Evolutionary conservation across 805 yeast species (phyloP).

Genomic region (Teunomyces atbi): DNA sequence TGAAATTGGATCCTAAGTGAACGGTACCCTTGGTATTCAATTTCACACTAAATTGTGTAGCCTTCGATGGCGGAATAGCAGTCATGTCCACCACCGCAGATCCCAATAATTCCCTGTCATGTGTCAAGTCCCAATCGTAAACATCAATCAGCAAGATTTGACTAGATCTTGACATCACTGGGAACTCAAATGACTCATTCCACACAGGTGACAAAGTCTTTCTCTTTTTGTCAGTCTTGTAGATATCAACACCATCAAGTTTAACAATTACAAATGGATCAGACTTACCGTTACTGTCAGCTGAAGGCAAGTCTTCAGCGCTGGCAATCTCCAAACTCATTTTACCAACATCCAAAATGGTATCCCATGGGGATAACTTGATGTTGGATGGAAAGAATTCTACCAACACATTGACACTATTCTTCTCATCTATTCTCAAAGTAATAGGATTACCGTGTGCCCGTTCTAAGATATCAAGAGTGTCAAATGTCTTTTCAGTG

Average conservation of each 20-base stretch:
- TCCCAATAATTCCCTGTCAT: slow-evolving; percentile 63
- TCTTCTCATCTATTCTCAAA: slow-evolving; percentile 42
- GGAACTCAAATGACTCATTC: slow-evolving; percentile 64
- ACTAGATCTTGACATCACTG: slow-evolving; percentile 63
- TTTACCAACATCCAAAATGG: slow-evolving; percentile 66
- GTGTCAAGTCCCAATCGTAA: slow-evolving; percentile 79
- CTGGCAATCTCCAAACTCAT: slow-evolving; percentile 55
- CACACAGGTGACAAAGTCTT: slow-evolving; percentile 72
- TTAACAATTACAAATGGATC: slow-evolving; percentile 64
- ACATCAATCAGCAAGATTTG: slow-evolving; percentile 48
- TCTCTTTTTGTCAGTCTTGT: slow-evolving; percentile 60
- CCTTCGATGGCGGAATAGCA: slow-evolving; percentile 43
- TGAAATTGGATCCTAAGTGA: slow-evolving; percentile 52
- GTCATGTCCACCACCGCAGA: slow-evolving; percentile 48
- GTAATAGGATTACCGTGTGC: slow-evolving; percentile 46
- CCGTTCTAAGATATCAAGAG: slow-evolving; percentile 52
- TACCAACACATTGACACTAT: slow-evolving; percentile 46
- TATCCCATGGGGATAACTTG: slow-evolving; percentile 55
- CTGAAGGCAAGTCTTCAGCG: slow-evolving; percentile 54
- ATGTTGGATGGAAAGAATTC: slow-evolving; percentile 61
- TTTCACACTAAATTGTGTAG: slow-evolving; percentile 46
- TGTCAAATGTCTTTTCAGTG: slow-evolving; percentile 48
- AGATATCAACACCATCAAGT: slow-evolving; percentile 53
- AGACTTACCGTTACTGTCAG: slow-evolving; percentile 72
- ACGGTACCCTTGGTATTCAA: slow-evolving; percentile 67